phyloP scores from a whole-genome alignment of 2,329 filamentous ascomycete species.

The Cordyceps cateniannulata region DNA sequence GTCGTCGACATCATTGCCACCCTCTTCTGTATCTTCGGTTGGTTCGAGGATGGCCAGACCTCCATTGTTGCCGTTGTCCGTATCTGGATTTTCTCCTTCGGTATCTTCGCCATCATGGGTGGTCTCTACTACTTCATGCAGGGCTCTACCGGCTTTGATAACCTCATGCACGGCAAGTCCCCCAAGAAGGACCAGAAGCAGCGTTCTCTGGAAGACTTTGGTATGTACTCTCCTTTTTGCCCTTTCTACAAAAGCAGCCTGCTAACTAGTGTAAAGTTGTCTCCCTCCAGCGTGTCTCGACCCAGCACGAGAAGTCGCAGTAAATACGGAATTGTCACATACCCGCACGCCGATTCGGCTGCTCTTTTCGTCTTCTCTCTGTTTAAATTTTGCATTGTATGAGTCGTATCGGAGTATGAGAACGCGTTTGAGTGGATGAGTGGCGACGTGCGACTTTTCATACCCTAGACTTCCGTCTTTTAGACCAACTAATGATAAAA shows the following conservation, averaged over 20 bases:
- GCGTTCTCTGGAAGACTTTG: conserved; percentile 81
- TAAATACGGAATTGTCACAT: conserved; percentile 42
- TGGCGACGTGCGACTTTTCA: conserved; percentile 26
- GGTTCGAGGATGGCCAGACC: conserved; percentile 62
- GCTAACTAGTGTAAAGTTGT: conserved; percentile 63
- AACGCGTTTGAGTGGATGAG: conserved; percentile 29
- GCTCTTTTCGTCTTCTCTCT: conserved; percentile 32
- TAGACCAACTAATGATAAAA: conserved; percentile 41
- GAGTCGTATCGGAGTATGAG: conserved; percentile 29
- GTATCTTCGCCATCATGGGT: conserved; percentile 79
- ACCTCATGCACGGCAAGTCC: conserved; percentile 87
- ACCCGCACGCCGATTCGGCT: conserved; percentile 28
- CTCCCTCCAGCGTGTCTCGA: conserved; percentile 82
- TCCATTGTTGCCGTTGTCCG: conserved; percentile 79
- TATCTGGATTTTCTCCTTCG: conserved; percentile 88
- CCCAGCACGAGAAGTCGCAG: conserved; percentile 82
- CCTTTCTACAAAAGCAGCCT: not conserved
- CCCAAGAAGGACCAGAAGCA: conserved; percentile 77
- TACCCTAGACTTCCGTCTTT: conserved; percentile 29
- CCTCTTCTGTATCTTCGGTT: conserved; percentile 80
- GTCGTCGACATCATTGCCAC: conserved; percentile 79
- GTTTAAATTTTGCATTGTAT: conserved; percentile 35
- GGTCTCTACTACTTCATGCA: conserved; percentile 71
- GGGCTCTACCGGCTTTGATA: conserved; percentile 76
- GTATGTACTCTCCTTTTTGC: conserved; percentile 44